Base-by-base conservation (phyloP, 2,329 filamentous ascomycete species). In the Neofusicoccum ribis region DNA sequence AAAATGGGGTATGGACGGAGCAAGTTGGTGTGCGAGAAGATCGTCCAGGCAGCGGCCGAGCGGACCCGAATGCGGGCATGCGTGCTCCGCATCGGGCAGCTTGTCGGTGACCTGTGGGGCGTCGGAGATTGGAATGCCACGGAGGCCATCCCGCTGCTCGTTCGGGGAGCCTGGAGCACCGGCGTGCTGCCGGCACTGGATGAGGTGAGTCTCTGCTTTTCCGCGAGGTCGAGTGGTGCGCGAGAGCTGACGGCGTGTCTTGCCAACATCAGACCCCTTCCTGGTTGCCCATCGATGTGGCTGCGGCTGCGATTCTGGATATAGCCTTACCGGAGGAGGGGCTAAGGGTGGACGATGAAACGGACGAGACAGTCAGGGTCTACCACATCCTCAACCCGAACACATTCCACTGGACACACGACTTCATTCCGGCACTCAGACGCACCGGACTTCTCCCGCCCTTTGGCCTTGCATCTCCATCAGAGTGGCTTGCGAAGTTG, bases 371-470 rank as follows among this genome's bases (percentile, higher is more conserved):
- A 4, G 11, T n/a, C 15, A 11, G n/a, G 4, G 56, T 86, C 12
- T 85, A 82, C 65, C 83, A 87, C 65, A 75, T 89, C 11, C 77
- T 83, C 23, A 86, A 86, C 66, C 79, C 80, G 0, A 72, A 68
- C 7, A 74, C 74, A 0, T 83, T 86, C 67, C 75, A 81, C 43
- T 88, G 84, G 83, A 84, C 82, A 0, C 65, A 76, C 0, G 82
- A 86, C 54, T 73, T 88, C 1, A 78, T 88, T 0, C 85, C 85
- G 1, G 79, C 80, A 2, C 72, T 88, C 4, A 73, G 70, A 14
- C 69, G 72, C 0, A 78, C 82, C 0, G 83, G 83, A 0, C 44
- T 72, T 0, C 41, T 59, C 0, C 56, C 56, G 3, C 2, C 63
- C 2, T 74, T 73, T 37, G 71, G 72, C 9, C 56, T 61, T 0